These are phyloP conservation scores for Chrysoporthe austroafricana DNA, from an alignment of 2,329 filamentous ascomycete genomes.

Conservation along the genomic window DNA sequence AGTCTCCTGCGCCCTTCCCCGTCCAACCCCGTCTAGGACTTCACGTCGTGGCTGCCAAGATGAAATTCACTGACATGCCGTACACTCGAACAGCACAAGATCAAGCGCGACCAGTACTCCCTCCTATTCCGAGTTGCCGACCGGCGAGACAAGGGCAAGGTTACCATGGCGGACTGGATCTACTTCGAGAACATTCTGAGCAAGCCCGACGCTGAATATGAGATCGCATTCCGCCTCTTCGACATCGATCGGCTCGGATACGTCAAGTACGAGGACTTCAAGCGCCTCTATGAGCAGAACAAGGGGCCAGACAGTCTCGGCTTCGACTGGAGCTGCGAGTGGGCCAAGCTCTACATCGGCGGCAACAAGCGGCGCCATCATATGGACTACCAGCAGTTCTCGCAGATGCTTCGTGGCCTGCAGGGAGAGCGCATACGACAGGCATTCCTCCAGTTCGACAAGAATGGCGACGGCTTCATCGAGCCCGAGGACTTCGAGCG, in stretches of 20 bases:
- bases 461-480: constrained; percentile 91
- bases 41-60: neutral
- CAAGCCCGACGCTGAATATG: constrained; percentile 97
- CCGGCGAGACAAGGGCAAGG: constrained; percentile 70
- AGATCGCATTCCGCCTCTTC: constrained; percentile 97
- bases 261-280: constrained; percentile 89
- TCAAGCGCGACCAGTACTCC: constrained; percentile 92
- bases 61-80: constrained; percentile 18
- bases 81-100: constrained; percentile 77
- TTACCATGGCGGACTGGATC: constrained; percentile 85
- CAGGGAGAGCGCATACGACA: constrained; percentile 96
- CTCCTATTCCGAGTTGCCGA: constrained; percentile 94
- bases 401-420: constrained; percentile 94
- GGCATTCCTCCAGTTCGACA: constrained; percentile 90
- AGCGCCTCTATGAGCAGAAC: constrained; percentile 82
- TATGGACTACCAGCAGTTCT: constrained; percentile 95
- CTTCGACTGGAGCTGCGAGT: constrained; percentile 97
- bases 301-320: constrained; percentile 84
- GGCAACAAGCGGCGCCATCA: constrained; percentile 84
- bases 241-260: constrained; percentile 81
- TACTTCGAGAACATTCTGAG: constrained; percentile 91
- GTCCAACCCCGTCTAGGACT: neutral
- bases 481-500: constrained; percentile 94
- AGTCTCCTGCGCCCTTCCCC: constrained; percentile 46
- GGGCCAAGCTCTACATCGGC: constrained; percentile 93